Evolutionary conservation across 202 grass and related monocot species (phyloP).

Genomic region (Musa balbisiana): DNA sequence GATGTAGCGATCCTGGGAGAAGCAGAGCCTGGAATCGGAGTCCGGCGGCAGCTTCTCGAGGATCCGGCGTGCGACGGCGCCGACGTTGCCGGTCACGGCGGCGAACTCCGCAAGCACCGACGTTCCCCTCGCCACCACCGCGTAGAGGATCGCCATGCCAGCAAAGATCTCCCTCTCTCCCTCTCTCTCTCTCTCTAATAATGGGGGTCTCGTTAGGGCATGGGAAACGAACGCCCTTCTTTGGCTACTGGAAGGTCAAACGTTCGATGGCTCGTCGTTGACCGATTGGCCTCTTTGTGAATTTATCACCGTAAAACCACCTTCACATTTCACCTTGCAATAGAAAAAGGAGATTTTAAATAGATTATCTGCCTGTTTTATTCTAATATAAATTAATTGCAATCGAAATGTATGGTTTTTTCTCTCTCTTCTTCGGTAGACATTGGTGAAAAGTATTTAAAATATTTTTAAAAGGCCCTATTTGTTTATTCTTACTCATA

Average conservation of each 20-base stretch:
- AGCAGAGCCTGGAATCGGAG: conserved; percentile 62
- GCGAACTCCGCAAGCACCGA: conserved; percentile 88
- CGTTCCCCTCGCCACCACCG: conserved; percentile 60
- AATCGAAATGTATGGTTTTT: no score
- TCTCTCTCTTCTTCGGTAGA: no score
- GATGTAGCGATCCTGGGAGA: conserved; percentile 92
- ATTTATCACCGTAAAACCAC: no score
- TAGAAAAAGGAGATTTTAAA: no score
- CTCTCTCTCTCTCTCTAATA: neutral
- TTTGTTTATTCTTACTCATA: no score
- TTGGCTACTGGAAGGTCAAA: neutral
- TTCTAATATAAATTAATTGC: no score
- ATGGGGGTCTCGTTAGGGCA: neutral
- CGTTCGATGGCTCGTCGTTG: no score
- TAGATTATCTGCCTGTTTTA: no score
- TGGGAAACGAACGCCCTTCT: neutral
- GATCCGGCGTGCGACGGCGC: conserved; percentile 67
- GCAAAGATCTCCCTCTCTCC: neutral
- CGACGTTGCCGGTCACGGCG: conserved; percentile 66
- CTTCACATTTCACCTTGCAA: no score
- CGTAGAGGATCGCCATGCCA: conserved; percentile 84
- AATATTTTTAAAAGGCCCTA: no score
- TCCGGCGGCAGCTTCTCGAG: conserved; percentile 69
- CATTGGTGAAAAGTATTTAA: no score
- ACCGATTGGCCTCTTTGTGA: no score